These are phyloP conservation scores for Quercus gilva DNA, from an alignment of 306 rosid genomes.

Conservation along the genomic window DNA sequence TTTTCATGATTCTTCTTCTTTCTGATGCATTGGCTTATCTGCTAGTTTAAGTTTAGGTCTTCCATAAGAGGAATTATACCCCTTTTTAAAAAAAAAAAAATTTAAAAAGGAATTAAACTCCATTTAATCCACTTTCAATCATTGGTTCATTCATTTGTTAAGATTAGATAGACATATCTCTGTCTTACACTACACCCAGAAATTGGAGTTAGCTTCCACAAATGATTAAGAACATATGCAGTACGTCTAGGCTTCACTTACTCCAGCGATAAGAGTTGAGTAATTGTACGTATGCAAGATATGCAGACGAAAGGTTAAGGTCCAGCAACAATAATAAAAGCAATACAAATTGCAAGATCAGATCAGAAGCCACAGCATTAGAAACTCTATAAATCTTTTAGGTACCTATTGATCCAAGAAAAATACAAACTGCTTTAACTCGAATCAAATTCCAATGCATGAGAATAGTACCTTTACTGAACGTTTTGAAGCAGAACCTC, in stretches of 20 bases:
- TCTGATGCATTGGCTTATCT: neutral
- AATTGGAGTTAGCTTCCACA: neutral
- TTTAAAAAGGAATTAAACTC: too few relatives aligned
- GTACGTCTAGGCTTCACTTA: neutral
- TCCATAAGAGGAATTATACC: neutral
- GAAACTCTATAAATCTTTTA: neutral
- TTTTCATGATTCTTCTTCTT: neutral
- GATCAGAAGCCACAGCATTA: neutral
- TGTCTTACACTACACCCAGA: too few relatives aligned
- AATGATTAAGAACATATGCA: neutral
- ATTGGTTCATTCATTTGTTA: too few relatives aligned
- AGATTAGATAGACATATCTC: too few relatives aligned
- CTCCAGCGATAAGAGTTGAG: neutral
- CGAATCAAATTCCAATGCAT: constrained; percentile 7
- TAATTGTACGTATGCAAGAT: neutral
- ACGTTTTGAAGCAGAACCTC: constrained; percentile 52
- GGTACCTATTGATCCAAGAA: neutral
- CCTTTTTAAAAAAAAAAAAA: too few relatives aligned
- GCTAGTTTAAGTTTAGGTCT: neutral
- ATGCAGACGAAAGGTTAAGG: neutral
- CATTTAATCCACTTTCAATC: too few relatives aligned
- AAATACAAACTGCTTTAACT: constrained; percentile 13
- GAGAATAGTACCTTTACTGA: constrained; percentile 58
- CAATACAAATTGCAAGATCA: neutral
- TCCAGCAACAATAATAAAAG: neutral